phyloP scores from a whole-genome alignment of 1,139 yeast species.

The Geotrichum restrictum region DNA sequence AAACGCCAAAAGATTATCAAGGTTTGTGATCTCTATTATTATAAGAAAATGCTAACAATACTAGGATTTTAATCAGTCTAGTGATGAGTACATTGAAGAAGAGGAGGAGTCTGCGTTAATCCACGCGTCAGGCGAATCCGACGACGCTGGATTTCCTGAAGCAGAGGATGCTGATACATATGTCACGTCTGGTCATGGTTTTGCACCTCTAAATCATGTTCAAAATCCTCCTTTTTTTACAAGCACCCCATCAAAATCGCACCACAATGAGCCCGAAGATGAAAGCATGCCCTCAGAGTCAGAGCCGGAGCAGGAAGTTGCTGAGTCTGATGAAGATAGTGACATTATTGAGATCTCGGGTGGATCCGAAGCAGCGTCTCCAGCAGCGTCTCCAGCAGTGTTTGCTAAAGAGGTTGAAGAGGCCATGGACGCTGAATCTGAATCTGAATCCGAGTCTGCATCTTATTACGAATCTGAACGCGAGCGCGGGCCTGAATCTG shows the following conservation, averaged over 20 bases:
- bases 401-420: not conserved
- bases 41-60: not conserved
- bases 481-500: too few species aligned
- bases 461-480: too few species aligned
- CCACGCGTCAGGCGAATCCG: slow-evolving; percentile 5
- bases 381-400: slow-evolving; percentile 11
- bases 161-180: slow-evolving; percentile 4
- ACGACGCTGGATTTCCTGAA: slow-evolving; percentile 4
- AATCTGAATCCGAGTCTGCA: slow-evolving; percentile 22
- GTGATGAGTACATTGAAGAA: slow-evolving; percentile 21
- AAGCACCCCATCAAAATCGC: not conserved
- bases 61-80: slow-evolving; percentile 12
- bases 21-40: not conserved
- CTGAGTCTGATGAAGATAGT: slow-evolving; percentile 25
- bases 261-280: not conserved
- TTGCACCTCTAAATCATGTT: not conserved
- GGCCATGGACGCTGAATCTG: slow-evolving; percentile 19
- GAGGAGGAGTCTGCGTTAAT: slow-evolving; percentile 21
- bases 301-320: not conserved
- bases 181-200: not conserved
- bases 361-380: slow-evolving; percentile 11
- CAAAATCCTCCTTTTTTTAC: not conserved
- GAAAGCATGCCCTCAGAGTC: not conserved
- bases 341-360: slow-evolving; percentile 29
- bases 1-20: slow-evolving; percentile 14